Percentiles rank a stretch among this genome's conserved stretches.
These are phyloP conservation scores for Ramaria rubella DNA, from an alignment of 768 basidiomycete genomes.

Conservation along the genomic window DNA sequence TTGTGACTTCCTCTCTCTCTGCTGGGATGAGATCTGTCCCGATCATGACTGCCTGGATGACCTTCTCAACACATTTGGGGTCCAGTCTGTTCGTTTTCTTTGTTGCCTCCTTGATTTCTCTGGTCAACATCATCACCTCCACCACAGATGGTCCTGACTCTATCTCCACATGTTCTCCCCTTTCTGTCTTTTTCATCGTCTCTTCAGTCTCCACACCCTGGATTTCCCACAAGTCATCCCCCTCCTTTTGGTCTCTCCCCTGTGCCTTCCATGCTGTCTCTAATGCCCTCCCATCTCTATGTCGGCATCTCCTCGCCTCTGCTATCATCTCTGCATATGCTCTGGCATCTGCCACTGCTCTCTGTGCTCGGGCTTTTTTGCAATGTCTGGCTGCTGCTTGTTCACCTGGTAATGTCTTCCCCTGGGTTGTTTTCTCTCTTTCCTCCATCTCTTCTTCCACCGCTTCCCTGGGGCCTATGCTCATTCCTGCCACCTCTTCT, in stretches of 20 bases:
- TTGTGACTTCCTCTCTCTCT: conserved; percentile 19
- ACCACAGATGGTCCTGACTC: background rate
- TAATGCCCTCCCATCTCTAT: background rate
- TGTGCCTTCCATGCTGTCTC: background rate
- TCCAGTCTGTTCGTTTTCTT: conserved; percentile 7
- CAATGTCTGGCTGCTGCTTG: background rate
- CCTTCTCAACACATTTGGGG: conserved; percentile 14
- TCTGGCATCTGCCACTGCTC: background rate
- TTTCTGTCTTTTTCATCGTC: background rate
- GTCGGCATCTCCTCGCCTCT: background rate
- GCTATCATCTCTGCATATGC: background rate
- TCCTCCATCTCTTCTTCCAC: too few relatives aligned
- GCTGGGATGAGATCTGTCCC: conserved; percentile 26
- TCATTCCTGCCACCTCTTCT: too few relatives aligned
- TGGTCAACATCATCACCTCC: background rate
- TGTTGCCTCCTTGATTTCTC: background rate
- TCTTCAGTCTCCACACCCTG: background rate
- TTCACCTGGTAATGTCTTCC: background rate
- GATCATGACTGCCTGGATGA: conserved; percentile 17
- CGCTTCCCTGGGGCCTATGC: too few relatives aligned
- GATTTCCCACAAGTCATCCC: background rate
- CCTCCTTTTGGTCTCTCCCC: background rate
- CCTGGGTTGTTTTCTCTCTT: background rate
- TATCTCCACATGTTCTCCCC: background rate
- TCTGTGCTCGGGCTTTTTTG: background rate